Conservation (phyloP, 163 green algal species). For the Scenedesmus sp. region DNA sequence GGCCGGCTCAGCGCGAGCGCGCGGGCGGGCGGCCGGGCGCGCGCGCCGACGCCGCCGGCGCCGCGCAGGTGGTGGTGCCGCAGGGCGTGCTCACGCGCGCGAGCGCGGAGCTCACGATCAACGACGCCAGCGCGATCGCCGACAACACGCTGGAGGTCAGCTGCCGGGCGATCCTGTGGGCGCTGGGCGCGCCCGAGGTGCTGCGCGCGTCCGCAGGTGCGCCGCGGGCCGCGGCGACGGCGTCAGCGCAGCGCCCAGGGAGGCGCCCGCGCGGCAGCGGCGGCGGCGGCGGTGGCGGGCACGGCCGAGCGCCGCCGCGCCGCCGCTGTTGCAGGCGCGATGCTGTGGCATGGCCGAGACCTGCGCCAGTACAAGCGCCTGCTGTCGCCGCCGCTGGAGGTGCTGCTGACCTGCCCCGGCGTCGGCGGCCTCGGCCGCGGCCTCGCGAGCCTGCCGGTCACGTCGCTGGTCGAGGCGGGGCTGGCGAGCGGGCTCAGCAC, state of each 20-base stretch:
- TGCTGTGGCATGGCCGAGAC: slow-evolving; percentile 83
- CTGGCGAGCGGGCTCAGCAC: slow-evolving; percentile 62
- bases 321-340: slow-evolving; percentile 52
- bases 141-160: slow-evolving; percentile 86
- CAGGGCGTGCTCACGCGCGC: slow-evolving; percentile 68
- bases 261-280: no score
- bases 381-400: slow-evolving; percentile 78
- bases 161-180: slow-evolving; percentile 72
- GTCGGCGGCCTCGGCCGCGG: slow-evolving; percentile 59
- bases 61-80: slow-evolving; percentile 57
- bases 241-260: no score
- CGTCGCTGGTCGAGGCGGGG: slow-evolving; percentile 46
- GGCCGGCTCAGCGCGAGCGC: background rate
- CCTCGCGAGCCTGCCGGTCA: slow-evolving; percentile 47
- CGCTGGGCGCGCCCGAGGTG: slow-evolving; percentile 72
- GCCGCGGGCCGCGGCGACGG: no score
- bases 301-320: no score
- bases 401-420: slow-evolving; percentile 70
- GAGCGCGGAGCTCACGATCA: slow-evolving; percentile 73
- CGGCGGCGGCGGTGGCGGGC: no score
- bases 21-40: no score
- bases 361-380: slow-evolving; percentile 67
- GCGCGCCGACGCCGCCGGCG: background rate
- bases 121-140: slow-evolving; percentile 76
- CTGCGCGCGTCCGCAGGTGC: slow-evolving; percentile 68